Evolutionary conservation across 1,284 basidiomycete genomes (phyloP).

Genomic region (Moesziomyces antarcticus): DNA sequence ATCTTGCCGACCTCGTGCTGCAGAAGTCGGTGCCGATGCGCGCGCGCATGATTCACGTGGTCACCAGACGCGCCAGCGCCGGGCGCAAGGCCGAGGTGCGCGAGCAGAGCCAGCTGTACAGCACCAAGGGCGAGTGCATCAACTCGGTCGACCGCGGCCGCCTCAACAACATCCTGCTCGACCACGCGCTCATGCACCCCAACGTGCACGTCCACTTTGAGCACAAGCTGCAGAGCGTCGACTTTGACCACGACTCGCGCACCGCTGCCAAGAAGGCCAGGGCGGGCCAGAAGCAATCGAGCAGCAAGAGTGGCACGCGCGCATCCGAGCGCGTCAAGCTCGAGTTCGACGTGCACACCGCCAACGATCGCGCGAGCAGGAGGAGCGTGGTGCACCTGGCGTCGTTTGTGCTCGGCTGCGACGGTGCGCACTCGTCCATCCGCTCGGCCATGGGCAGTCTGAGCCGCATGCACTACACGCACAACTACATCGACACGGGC

Average conservation of each 20-base stretch:
- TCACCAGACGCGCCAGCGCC: constrained; percentile 9
- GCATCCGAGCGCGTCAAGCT: constrained; percentile 17
- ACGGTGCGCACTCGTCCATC: constrained; percentile 50
- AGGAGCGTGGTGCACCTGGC: constrained; percentile 16
- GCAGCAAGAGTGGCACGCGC: constrained; percentile 4
- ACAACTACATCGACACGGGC: constrained; percentile 92
- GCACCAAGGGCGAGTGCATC: constrained; percentile 88
- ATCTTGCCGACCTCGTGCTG: constrained; percentile 79
- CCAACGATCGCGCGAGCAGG: constrained; percentile 11
- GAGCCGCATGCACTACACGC: constrained; percentile 80
- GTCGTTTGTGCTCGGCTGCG: constrained; percentile 55
- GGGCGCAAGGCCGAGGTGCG: constrained; percentile 36
- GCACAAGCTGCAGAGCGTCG: constrained; percentile 78
- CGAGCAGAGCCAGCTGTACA: constrained; percentile 76
- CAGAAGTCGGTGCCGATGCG: constrained; percentile 89
- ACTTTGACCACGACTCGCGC: constrained; percentile 75
- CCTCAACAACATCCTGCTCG: constrained; percentile 85
- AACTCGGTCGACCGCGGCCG: constrained; percentile 90
- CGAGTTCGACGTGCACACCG: constrained; percentile 32
- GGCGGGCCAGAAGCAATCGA: background rate
- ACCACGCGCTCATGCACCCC: constrained; percentile 75
- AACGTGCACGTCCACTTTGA: constrained; percentile 80
- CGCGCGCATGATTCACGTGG: constrained; percentile 91
- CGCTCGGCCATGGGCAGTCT: constrained; percentile 71
- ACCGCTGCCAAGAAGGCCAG: background rate